Conservation (phyloP, 2,329 filamentous ascomycete species). For the Beauveria caledonica region DNA sequence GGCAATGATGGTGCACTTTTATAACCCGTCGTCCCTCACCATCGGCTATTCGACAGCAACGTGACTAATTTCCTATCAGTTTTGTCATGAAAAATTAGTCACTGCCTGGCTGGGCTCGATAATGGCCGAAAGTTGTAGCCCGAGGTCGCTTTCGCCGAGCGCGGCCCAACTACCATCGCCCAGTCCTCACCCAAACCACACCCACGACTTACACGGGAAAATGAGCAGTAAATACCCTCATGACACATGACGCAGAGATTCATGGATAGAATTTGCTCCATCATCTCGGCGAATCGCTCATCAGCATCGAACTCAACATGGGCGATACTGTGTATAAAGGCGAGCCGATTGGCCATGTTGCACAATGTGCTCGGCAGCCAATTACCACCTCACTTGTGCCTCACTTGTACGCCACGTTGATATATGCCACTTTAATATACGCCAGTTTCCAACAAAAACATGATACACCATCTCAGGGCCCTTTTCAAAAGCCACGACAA, state of each 20-base stretch:
- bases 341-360: background rate
- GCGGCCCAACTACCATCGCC: background rate
- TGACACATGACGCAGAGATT: no score
- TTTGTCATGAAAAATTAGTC: background rate
- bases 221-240: background rate
- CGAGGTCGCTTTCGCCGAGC: background rate
- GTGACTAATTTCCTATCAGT: background rate
- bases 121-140: background rate
- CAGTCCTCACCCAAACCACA: background rate
- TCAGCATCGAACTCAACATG: background rate
- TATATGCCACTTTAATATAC: background rate
- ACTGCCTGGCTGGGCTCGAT: no score
- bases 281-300: background rate
- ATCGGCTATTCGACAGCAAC: background rate
- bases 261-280: background rate
- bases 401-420: background rate
- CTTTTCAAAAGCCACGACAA: background rate
- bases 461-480: background rate
- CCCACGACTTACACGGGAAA: background rate
- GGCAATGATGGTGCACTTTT: no score
- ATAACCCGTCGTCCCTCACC: no score
- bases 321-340: background rate
- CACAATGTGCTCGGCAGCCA: background rate
- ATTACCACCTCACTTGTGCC: background rate
- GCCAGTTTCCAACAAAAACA: background rate